phyloP scores from a whole-genome alignment of 2,329 filamentous ascomycete genomes.

The Alternaria sp. region DNA sequence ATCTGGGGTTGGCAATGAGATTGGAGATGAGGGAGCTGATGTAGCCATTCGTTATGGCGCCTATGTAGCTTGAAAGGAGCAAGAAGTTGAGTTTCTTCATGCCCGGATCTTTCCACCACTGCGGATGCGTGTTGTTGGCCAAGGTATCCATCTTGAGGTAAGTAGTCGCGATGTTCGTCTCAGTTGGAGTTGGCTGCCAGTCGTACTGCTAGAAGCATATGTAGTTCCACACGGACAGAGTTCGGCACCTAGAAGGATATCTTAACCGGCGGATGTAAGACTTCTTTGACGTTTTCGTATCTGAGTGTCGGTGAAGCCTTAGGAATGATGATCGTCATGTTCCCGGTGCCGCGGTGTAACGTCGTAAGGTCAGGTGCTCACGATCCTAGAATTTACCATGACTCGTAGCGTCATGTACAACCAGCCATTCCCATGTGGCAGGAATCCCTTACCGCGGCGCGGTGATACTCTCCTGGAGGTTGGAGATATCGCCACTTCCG shows the following conservation, averaged over 20 bases:
- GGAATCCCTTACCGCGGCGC: neutral
- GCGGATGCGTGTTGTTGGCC: constrained; percentile 14
- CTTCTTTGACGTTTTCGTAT: neutral
- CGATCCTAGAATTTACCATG: neutral
- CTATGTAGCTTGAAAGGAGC: constrained; percentile 24
- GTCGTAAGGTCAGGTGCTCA: neutral
- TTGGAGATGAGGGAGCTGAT: constrained; percentile 23
- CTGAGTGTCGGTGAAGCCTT: neutral
- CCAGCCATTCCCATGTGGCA: neutral
- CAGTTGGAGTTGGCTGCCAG: neutral
- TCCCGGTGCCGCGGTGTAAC: neutral
- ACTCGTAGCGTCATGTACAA: neutral
- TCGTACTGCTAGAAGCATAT: neutral
- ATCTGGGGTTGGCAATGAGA: constrained; percentile 21
- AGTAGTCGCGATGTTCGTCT: neutral
- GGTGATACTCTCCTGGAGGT: neutral
- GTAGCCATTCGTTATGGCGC: constrained; percentile 26
- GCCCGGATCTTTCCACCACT: constrained; percentile 24
- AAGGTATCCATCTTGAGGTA: neutral
- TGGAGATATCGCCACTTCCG: neutral
- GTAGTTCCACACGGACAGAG: neutral
- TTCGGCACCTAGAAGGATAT: neutral
- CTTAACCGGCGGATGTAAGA: neutral
- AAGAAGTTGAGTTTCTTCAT: constrained; percentile 21
- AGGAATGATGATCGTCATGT: neutral